phyloP scores from a whole-genome alignment of 129 eudicot genomes.

The Escallonia rubra region DNA sequence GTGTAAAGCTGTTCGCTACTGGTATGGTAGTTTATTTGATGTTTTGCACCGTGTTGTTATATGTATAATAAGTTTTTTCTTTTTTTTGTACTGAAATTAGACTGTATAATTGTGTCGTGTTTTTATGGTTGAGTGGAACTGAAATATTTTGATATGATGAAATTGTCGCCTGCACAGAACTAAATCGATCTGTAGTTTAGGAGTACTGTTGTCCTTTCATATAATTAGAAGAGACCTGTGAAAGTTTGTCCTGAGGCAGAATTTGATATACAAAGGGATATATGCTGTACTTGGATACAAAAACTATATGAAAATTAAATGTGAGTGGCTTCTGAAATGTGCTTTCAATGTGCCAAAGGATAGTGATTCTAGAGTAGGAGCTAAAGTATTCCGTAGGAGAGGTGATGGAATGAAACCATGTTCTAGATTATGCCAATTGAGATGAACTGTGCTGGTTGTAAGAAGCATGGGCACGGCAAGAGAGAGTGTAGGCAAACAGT shows the following conservation, averaged over 20 bases:
- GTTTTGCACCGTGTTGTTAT: neutral
- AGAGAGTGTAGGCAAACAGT: no score
- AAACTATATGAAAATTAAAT: no score
- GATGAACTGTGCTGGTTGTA: no score
- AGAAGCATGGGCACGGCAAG: no score
- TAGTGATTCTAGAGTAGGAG: no score
- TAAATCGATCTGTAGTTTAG: neutral
- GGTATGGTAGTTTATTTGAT: constrained; percentile 39
- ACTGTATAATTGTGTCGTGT: neutral
- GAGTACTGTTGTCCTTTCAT: neutral
- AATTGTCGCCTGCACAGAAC: neutral
- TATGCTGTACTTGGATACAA: no score
- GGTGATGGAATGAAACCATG: no score
- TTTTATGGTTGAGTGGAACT: neutral
- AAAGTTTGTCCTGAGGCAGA: neutral
- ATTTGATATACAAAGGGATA: no score
- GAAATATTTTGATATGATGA: neutral
- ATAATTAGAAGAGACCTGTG: neutral
- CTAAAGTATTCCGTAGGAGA: no score
- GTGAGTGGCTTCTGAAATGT: no score
- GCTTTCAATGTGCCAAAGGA: no score
- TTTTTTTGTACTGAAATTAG: neutral
- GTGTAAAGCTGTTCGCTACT: constrained; percentile 78
- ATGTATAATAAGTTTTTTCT: neutral
- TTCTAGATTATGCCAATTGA: no score